A percentile compares a stretch with the other conserved stretches of the same genome.
Conservation (phyloP, 176 grass and related monocot genomes). For the Pontederia paniculata region DNA sequence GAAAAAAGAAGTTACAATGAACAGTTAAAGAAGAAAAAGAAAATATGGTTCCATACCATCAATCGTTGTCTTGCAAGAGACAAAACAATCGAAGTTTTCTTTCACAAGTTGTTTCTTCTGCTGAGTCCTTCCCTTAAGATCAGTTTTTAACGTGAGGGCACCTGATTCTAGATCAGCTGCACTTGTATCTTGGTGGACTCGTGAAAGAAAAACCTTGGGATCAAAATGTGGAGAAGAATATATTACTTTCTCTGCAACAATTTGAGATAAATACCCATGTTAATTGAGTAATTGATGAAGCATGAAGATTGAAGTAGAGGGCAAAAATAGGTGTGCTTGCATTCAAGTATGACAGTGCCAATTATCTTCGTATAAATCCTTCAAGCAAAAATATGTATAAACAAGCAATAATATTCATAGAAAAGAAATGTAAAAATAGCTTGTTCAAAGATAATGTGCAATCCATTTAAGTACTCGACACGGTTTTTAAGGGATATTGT, state of each 20-base stretch:
- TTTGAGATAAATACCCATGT: slow-evolving; percentile 4
- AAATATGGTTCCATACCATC: slow-evolving; percentile 40
- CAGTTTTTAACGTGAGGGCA: slow-evolving; percentile 91
- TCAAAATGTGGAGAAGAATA: slow-evolving; percentile 95
- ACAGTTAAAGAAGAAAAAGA: slow-evolving; percentile 14
- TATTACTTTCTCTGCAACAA: slow-evolving; percentile 78
- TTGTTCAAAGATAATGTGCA: too few species aligned
- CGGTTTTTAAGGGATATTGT: too few species aligned
- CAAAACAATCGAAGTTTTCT: slow-evolving; percentile 99
- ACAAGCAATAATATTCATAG: too few species aligned
- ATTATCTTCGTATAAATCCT: too few species aligned
- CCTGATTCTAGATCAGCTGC: slow-evolving; percentile 95
- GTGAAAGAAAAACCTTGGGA: slow-evolving; percentile 81
- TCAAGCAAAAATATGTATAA: too few species aligned
- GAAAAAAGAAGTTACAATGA: slow-evolving; percentile 6
- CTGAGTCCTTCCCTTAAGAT: slow-evolving; percentile 95
- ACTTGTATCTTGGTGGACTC: slow-evolving; percentile 93
- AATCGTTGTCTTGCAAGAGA: slow-evolving; percentile 99
- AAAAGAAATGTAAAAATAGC: too few species aligned
- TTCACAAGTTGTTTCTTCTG: slow-evolving; percentile 99
- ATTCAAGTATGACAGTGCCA: too few species aligned
- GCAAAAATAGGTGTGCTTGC: too few species aligned
- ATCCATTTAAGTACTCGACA: too few species aligned
- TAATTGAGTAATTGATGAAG: not conserved
- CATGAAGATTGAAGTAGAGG: too few species aligned